Conservation (phyloP, 2,329 filamentous ascomycete species). For the Zymoseptoria pseudotritici region DNA sequence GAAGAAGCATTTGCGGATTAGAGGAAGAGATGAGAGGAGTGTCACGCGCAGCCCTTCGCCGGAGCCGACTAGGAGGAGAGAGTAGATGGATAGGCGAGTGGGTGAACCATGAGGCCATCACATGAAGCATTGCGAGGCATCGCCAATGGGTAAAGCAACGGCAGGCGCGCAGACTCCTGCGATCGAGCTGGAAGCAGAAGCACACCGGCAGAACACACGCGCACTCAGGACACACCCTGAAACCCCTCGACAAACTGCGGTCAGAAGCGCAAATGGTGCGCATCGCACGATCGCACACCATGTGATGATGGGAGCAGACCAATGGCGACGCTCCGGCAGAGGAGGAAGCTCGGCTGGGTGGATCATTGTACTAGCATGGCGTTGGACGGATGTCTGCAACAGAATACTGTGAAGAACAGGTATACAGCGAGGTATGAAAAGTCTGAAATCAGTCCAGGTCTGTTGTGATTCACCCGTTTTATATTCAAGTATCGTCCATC, state of each 20-base stretch:
- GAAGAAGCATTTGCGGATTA: conserved; percentile 89
- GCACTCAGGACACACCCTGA: background rate
- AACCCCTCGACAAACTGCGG: background rate
- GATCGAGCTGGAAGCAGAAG: background rate
- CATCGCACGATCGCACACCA: background rate
- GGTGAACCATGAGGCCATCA: background rate
- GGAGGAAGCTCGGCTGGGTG: background rate
- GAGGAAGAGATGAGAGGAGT: conserved; percentile 78
- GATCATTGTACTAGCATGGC: background rate
- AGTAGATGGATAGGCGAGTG: conserved; percentile 1
- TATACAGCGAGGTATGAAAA: background rate
- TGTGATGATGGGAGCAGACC: background rate
- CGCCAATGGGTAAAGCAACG: background rate
- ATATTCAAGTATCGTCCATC: background rate
- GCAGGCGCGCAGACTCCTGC: background rate
- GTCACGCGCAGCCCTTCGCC: conserved; percentile 76
- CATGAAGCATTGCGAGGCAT: background rate
- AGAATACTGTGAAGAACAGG: background rate
- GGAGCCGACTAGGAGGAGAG: conserved; percentile 66
- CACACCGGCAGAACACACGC: background rate
- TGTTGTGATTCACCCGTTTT: background rate
- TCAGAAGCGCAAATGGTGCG: background rate
- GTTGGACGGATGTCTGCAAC: background rate
- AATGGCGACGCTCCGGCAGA: background rate
- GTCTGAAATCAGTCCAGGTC: background rate